Percentiles rank a stretch among this genome's conserved stretches.
These are phyloP conservation scores for Orbilia ellipsospora DNA, from an alignment of 2,329 filamentous ascomycete species.

Conservation along the genomic window DNA sequence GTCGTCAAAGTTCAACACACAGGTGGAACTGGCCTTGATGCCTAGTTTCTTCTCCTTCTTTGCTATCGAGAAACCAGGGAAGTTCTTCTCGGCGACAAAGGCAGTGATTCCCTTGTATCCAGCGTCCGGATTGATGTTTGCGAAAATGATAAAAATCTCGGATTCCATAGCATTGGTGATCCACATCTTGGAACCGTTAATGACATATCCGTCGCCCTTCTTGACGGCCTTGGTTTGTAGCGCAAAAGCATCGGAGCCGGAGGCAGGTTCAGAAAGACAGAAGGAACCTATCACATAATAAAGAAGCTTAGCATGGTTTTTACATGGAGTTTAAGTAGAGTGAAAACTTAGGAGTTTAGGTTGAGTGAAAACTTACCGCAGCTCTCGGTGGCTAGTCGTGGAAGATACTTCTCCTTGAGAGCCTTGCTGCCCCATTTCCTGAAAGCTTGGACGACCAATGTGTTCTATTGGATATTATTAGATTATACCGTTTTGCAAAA, in stretches of 20 bases:
- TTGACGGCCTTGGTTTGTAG: slow-evolving; percentile 89
- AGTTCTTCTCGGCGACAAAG: slow-evolving; percentile 91
- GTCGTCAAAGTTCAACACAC: slow-evolving; percentile 97
- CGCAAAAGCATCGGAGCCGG: slow-evolving; percentile 95
- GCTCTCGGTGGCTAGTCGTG: slow-evolving; percentile 87
- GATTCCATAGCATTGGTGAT: slow-evolving; percentile 98
- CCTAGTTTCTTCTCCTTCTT: slow-evolving; percentile 99
- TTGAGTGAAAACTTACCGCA: slow-evolving; percentile 67
- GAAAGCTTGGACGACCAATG: slow-evolving; percentile 92
- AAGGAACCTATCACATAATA: slow-evolving; percentile 70
- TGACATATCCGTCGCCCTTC: slow-evolving; percentile 78
- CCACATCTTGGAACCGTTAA: slow-evolving; percentile 98
- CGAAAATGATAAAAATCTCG: slow-evolving; percentile 96
- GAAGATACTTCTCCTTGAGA: slow-evolving; percentile 86
- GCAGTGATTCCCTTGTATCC: slow-evolving; percentile 98
- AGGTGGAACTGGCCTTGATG: slow-evolving; percentile 94
- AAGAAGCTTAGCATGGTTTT: slow-evolving; percentile 61
- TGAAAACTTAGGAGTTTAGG: too few species aligned
- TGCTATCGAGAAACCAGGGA: slow-evolving; percentile 88
- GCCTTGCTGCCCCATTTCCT: slow-evolving; percentile 82
- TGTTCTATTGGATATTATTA: slow-evolving; percentile 70
- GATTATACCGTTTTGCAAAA: not conserved
- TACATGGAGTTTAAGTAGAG: not conserved
- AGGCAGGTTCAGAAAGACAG: slow-evolving; percentile 90
- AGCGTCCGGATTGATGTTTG: slow-evolving; percentile 89